phyloP scores from a whole-genome alignment of 345 rosid genomes.

The Viola odorata region DNA sequence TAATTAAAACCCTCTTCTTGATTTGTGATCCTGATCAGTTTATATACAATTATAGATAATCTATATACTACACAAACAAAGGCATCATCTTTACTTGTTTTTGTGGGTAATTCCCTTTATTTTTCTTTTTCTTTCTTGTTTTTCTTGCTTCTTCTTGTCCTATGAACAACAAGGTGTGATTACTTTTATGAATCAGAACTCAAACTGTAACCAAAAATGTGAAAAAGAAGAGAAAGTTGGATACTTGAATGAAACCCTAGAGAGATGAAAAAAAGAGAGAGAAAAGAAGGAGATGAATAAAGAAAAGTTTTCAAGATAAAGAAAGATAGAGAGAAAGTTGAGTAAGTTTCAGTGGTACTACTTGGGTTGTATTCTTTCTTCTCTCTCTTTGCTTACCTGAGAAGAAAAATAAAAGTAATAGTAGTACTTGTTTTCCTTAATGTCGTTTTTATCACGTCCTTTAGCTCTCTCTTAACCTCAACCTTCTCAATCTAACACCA shows the following conservation, averaged over 20 bases:
- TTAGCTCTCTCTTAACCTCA: conserved; percentile 14
- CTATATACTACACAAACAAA: too few relatives aligned
- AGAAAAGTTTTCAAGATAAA: conserved; percentile 11
- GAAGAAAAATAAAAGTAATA: too few relatives aligned
- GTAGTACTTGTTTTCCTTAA: too few relatives aligned
- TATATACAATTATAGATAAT: too few relatives aligned
- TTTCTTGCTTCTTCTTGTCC: conserved; percentile 7
- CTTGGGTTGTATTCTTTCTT: conserved; percentile 11
- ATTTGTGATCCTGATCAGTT: neutral
- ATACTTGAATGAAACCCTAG: conserved; percentile 34
- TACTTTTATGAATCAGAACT: conserved; percentile 20
- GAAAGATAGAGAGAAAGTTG: conserved; percentile 21
- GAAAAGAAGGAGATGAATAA: neutral
- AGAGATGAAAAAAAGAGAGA: conserved; percentile 8
- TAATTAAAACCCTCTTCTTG: conserved; percentile 5
- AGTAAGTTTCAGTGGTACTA: neutral
- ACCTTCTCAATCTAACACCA: conserved; percentile 22
- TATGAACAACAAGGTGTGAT: conserved; percentile 25
- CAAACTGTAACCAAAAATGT: conserved; percentile 32
- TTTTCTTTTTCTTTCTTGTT: neutral
- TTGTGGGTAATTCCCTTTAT: too few relatives aligned
- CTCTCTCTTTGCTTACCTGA: neutral
- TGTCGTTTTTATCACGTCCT: too few relatives aligned
- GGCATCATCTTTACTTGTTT: too few relatives aligned
- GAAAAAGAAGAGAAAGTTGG: conserved; percentile 26